These are phyloP conservation scores for Acidomyces sp. DNA, from an alignment of 495 filamentous ascomycete species.

Conservation along the genomic window DNA sequence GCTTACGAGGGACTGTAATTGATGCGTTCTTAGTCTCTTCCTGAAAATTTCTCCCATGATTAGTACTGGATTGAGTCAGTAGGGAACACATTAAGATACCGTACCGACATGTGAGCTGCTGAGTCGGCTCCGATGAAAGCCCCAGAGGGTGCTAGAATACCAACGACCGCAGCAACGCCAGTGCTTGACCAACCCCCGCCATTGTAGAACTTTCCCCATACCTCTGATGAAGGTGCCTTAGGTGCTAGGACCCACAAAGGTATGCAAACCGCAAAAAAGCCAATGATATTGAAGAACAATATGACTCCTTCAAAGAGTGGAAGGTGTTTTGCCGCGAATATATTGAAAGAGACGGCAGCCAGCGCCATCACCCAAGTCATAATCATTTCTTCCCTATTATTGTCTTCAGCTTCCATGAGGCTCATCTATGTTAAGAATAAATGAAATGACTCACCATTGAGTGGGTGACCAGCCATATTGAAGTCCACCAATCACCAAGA, in stretches of 20 bases:
- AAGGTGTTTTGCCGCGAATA: slow-evolving; percentile 13
- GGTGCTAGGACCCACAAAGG: slow-evolving; percentile 29
- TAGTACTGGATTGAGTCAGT: too few species aligned
- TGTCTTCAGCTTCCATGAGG: too few species aligned
- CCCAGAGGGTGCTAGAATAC: slow-evolving; percentile 5
- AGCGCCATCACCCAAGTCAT: slow-evolving; percentile 4
- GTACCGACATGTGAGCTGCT: slow-evolving; percentile 15
- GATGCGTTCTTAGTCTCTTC: slow-evolving; percentile 37
- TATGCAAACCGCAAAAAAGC: slow-evolving; percentile 36
- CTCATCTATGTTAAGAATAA: too few species aligned
- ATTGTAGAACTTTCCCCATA: slow-evolving; percentile 21
- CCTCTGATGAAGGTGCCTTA: slow-evolving; percentile 19
- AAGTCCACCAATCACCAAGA: slow-evolving; percentile 29
- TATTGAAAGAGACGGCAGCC: slow-evolving; percentile 17
- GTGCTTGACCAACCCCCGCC: slow-evolving; percentile 22
- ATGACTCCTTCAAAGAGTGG: slow-evolving; percentile 20
- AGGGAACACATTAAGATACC: too few species aligned
- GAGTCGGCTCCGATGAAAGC: not conserved
- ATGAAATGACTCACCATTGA: slow-evolving; percentile 25
- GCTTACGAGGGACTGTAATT: slow-evolving; percentile 32
- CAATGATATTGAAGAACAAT: slow-evolving; percentile 18
- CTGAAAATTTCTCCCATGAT: too few species aligned
- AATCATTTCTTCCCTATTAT: slow-evolving; percentile 26
- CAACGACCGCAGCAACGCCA: slow-evolving; percentile 16
- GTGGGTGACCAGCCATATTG: slow-evolving; percentile 27